These are phyloP conservation scores for Laburnicola sp. DNA, from an alignment of 2,329 filamentous ascomycete species.

Conservation along the genomic window DNA sequence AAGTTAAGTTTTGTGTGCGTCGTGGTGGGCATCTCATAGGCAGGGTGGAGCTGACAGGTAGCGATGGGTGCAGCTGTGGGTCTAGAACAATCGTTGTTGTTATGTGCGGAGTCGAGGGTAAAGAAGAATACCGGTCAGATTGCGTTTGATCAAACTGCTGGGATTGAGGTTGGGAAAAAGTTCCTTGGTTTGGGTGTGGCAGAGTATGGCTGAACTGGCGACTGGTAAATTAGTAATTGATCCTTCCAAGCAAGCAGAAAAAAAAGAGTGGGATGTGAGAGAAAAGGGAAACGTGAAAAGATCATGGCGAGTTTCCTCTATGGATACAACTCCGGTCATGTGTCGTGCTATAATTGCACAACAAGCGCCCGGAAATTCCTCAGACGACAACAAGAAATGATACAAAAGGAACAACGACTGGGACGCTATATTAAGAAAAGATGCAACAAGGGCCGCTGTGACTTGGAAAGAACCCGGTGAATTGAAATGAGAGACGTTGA, in stretches of 20 bases:
- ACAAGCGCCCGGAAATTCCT: background rate
- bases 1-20: background rate
- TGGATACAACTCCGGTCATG: too few relatives aligned
- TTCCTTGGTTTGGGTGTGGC: background rate
- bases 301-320: too few relatives aligned
- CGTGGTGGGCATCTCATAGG: background rate
- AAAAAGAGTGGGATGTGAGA: too few relatives aligned
- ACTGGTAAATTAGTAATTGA: slow-evolving; percentile 9
- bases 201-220: slow-evolving; percentile 7
- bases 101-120: slow-evolving; percentile 1
- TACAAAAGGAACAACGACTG: background rate
- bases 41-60: background rate
- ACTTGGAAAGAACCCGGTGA: slow-evolving; percentile 1
- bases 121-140: background rate
- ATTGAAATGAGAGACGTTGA: slow-evolving; percentile 5
- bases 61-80: background rate
- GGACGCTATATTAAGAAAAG: background rate
- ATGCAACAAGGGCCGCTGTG: too few relatives aligned
- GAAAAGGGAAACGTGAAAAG: too few relatives aligned
- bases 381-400: background rate
- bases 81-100: background rate
- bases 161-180: slow-evolving; percentile 6
- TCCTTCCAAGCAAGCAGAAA: background rate
- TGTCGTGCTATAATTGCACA: background rate
- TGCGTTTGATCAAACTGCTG: slow-evolving; percentile 8